Base-by-base conservation (phyloP, 495 filamentous ascomycete species). In the Lophium mytilinum region DNA sequence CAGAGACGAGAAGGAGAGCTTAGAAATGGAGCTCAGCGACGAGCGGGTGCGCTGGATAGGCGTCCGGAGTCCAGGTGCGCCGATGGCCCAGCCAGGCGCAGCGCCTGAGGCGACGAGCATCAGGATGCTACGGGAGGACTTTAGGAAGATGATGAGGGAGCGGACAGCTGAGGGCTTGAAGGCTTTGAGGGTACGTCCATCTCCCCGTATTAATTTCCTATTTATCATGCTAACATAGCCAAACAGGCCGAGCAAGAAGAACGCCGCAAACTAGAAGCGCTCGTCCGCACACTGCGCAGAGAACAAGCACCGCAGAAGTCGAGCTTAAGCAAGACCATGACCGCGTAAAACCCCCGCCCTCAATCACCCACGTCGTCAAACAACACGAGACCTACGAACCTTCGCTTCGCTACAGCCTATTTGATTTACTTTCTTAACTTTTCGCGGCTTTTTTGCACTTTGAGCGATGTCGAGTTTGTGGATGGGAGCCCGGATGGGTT, bases 141-240 rank as follows among this genome's bases (percentile, higher is more conserved):
- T 92, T 68, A 88, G 87, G 76, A 90, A 89, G 75, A 90, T 92
- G 88, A 92, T 90, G 87, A 78, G 85, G 51, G 87, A 90, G 61
- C 86, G 84, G 55, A 82, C 86, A 47, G 76, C 78, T 14, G 88
- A 92, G 63, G 83, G 83, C 57, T 74, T 82, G 68, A 87, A 79
- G 73, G 75, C 78, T 50, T 66, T 90, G 37, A 84, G 79, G 76
- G 87, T 90, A 66, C 68, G 80, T 77, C 24, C 34, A 40, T 49
- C 55, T 50, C 47, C 0, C 24, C 45, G 43, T 41, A 37, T 15
- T 41, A 49, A 42, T 61, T 33, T 50, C 54, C 24, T 14, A 34
- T 61, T 21, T 56, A 61, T 37, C 53, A 40, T 19, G 34, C 45
- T 58, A 36, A 53, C 52, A 14, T 55, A 50, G 17, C 15, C 42